Percentiles rank a stretch among this genome's conserved stretches.
These are phyloP conservation scores for Populus pruinosa DNA, from an alignment of 345 rosid species.

Conservation along the genomic window DNA sequence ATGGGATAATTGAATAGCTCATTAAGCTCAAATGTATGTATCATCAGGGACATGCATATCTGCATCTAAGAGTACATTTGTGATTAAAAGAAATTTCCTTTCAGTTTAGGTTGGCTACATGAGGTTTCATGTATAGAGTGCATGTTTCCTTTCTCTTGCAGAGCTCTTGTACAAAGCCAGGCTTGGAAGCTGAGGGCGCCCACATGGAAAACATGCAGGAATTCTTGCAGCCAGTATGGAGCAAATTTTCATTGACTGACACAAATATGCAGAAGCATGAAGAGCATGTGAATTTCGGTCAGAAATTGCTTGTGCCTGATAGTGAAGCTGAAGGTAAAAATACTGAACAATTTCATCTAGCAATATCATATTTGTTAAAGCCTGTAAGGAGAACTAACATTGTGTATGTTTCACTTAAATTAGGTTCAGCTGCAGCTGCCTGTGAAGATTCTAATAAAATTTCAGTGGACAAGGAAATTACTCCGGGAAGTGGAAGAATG, in stretches of 20 bases:
- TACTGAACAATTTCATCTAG: conserved; percentile 4
- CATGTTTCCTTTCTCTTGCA: conserved; percentile 30
- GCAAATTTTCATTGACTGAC: conserved; percentile 18
- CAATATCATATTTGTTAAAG: neutral
- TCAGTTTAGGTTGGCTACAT: conserved; percentile 26
- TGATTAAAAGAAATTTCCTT: conserved; percentile 18
- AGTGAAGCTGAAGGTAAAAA: conserved; percentile 36
- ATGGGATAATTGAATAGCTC: conserved; percentile 3
- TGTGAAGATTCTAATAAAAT: conserved; percentile 15
- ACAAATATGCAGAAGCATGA: conserved; percentile 24
- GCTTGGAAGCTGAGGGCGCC: conserved; percentile 32
- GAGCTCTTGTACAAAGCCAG: conserved; percentile 28
- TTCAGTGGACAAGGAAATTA: conserved; percentile 20
- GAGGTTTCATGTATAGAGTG: conserved; percentile 27
- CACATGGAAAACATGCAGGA: conserved; percentile 39
- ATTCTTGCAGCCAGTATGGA: conserved; percentile 20
- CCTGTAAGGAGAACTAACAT: conserved; percentile 12
- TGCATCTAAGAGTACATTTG: neutral
- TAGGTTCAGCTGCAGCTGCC: conserved; percentile 27
- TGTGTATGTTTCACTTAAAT: neutral
- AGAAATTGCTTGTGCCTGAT: conserved; percentile 29
- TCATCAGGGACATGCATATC: conserved; percentile 4
- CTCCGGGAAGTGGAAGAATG: conserved; percentile 24
- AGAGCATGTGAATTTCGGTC: conserved; percentile 9
- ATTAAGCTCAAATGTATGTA: conserved; percentile 2